Evolutionary conservation across 345 rosid species (phyloP).

Genomic region (Euphorbia tirucalli): DNA sequence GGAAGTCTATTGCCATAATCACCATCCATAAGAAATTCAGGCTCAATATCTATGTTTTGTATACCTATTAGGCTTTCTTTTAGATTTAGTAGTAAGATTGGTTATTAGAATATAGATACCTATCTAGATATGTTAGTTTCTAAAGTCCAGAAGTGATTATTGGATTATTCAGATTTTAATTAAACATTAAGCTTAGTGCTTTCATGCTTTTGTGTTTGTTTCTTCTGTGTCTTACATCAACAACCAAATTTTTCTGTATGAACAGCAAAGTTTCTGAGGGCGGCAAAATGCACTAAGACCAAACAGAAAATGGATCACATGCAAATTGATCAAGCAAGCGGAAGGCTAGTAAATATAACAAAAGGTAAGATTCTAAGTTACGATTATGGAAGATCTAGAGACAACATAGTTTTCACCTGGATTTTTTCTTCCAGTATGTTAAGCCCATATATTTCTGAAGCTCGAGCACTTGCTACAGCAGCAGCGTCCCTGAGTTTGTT

Average conservation of each 20-base stretch:
- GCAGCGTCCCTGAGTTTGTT: slow-evolving; percentile 55
- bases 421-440: slow-evolving; percentile 57
- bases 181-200: not conserved
- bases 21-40: not conserved
- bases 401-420: slow-evolving; percentile 37
- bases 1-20: not conserved
- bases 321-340: not conserved
- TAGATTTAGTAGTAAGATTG: not conserved
- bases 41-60: too few relatives aligned
- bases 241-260: not conserved
- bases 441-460: slow-evolving; percentile 74
- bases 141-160: not conserved
- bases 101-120: not conserved
- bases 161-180: not conserved
- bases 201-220: not conserved
- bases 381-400: slow-evolving; percentile 2
- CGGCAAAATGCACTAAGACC: not conserved
- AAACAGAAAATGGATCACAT: not conserved
- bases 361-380: not conserved
- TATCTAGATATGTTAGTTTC: not conserved
- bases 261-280: not conserved
- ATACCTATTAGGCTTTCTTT: too few relatives aligned
- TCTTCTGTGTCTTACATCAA: not conserved
- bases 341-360: not conserved
- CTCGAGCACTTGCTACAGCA: slow-evolving; percentile 70